A percentile compares a stretch with the other conserved stretches of the same genome.
Conservation (phyloP, 768 basidiomycete species). For the Tylopilus intermedius region DNA sequence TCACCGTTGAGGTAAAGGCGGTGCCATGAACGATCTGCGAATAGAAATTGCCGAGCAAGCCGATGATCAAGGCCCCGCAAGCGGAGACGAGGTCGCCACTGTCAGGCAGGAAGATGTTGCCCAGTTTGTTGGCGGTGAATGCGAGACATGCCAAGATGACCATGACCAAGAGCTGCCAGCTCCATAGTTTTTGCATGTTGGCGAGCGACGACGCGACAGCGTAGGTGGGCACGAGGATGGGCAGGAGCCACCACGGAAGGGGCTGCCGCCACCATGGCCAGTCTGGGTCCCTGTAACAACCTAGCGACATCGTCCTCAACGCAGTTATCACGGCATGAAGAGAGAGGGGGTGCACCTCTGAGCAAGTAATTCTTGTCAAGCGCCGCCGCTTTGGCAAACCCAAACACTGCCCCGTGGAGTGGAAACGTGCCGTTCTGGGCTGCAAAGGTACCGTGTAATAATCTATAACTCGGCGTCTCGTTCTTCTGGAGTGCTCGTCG, state of each 20-base stretch:
- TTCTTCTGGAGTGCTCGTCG: conserved; percentile 31
- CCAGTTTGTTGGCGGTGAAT: conserved; percentile 64
- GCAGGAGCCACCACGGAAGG: conserved; percentile 77
- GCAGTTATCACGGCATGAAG: conserved; percentile 24
- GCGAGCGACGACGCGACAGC: conserved; percentile 68
- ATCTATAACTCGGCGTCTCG: conserved; percentile 36
- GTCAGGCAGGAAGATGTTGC: conserved; percentile 57
- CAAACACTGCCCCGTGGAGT: conserved; percentile 42
- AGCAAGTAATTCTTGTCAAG: conserved; percentile 28
- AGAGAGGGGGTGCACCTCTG: conserved; percentile 17
- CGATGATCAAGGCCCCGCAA: conserved; percentile 67
- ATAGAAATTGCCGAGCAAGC: conserved; percentile 77
- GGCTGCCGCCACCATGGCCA: conserved; percentile 79
- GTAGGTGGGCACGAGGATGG: conserved; percentile 73
- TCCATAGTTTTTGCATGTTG: conserved; percentile 69
- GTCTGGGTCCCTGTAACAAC: conserved; percentile 66
- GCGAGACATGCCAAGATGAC: conserved; percentile 75
- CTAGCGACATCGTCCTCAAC: conserved; percentile 34
- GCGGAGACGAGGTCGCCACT: conserved; percentile 73
- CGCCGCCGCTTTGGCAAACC: conserved; percentile 36
- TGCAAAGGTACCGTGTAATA: conserved; percentile 52
- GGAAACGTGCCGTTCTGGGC: conserved; percentile 45
- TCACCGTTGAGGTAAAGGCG: conserved; percentile 89
- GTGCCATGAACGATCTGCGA: conserved; percentile 72
- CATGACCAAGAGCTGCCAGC: conserved; percentile 73